Evolutionary conservation across 2,329 filamentous ascomycete genomes (phyloP).

Genomic region (Karstenula rhodostoma): DNA sequence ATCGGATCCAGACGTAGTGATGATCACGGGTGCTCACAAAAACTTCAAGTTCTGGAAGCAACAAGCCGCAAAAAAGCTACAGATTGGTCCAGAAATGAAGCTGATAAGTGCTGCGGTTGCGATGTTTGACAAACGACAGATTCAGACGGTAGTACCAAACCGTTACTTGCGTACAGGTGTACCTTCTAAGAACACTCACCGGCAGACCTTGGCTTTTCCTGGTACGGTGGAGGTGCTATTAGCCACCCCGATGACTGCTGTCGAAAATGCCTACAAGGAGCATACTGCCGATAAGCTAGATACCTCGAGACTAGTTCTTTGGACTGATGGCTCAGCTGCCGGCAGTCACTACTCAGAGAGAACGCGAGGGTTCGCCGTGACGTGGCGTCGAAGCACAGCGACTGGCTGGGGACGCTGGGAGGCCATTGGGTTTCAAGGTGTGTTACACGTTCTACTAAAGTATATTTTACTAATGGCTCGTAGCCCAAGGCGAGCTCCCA

Average conservation of each 20-base stretch:
- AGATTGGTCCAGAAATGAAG: constrained; percentile 7
- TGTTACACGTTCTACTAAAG: neutral
- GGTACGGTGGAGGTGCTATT: constrained; percentile 5
- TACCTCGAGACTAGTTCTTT: constrained; percentile 15
- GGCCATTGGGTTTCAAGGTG: constrained; percentile 15
- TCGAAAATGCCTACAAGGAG: constrained; percentile 18
- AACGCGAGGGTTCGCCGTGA: constrained; percentile 15
- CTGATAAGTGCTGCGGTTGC: neutral
- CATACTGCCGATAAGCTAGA: constrained; percentile 13
- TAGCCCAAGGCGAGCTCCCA: neutral
- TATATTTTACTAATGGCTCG: neutral
- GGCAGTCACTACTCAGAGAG: neutral
- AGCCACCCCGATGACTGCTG: neutral
- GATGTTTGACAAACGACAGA: constrained; percentile 8
- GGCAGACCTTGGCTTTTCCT: constrained; percentile 10
- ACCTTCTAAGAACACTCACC: neutral
- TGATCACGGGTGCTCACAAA: neutral
- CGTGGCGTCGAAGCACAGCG: constrained; percentile 14
- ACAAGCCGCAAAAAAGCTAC: constrained; percentile 11
- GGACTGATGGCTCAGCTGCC: constrained; percentile 19
- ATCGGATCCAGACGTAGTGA: neutral
- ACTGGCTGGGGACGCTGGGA: constrained; percentile 18
- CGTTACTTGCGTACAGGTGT: constrained; percentile 5
- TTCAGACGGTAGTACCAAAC: constrained; percentile 17
- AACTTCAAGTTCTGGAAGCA: constrained; percentile 11